Conservation (phyloP, 2,329 filamentous ascomycete species). For the Colletotrichum salicis region DNA sequence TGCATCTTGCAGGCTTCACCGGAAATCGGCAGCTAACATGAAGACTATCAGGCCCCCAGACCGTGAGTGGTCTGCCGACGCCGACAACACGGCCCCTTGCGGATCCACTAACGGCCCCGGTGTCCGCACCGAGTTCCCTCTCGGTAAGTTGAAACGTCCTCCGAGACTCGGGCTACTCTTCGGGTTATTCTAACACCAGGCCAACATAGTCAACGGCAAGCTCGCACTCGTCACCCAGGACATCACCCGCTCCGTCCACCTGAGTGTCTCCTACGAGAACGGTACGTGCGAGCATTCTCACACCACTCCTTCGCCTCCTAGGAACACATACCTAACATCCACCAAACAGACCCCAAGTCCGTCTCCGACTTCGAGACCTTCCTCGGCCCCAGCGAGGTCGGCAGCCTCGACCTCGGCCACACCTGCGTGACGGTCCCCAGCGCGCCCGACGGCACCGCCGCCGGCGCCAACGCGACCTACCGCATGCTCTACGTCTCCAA, state of each 20-base stretch:
- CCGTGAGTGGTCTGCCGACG: slow-evolving; percentile 62
- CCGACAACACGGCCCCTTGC: slow-evolving; percentile 68
- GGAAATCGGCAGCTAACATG: neutral
- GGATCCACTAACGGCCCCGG: slow-evolving; percentile 59
- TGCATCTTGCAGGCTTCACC: neutral
- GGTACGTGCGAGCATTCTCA: slow-evolving; percentile 47
- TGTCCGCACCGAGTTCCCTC: slow-evolving; percentile 66
- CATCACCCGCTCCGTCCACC: slow-evolving; percentile 64
- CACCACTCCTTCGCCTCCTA: neutral
- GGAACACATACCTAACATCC: neutral
- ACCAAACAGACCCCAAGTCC: slow-evolving; percentile 48
- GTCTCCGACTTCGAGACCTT: slow-evolving; percentile 54
- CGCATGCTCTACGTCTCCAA: slow-evolving; percentile 60
- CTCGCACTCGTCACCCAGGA: slow-evolving; percentile 67
- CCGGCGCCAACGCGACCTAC: slow-evolving; percentile 59
- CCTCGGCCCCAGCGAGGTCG: slow-evolving; percentile 47
- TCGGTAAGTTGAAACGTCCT: slow-evolving; percentile 51
- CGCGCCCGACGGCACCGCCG: slow-evolving; percentile 45
- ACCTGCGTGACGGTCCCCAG: slow-evolving; percentile 55
- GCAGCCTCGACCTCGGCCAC: slow-evolving; percentile 56
- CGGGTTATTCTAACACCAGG: neutral
- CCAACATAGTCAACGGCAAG: slow-evolving; percentile 60
- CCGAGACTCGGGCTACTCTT: neutral
- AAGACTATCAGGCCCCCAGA: slow-evolving; percentile 53
- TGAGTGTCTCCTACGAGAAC: slow-evolving; percentile 63